Evolutionary conservation across 108 stramenopile species (phyloP).

Genomic region (Pseudonitzschia pungens): DNA sequence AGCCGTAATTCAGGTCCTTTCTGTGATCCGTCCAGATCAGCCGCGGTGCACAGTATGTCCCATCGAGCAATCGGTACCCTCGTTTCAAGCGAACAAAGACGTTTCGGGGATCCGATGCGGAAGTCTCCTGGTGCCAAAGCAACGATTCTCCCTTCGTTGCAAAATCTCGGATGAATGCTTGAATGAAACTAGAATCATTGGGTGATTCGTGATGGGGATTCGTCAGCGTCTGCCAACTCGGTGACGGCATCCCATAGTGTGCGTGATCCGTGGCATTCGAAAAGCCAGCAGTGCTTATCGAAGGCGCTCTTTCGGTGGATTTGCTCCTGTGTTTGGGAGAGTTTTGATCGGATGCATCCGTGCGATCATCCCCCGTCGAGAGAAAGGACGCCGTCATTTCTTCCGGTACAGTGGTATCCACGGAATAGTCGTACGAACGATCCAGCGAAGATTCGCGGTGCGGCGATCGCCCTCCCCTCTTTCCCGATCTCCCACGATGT

Average conservation of each 20-base stretch:
- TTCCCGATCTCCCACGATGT: neutral
- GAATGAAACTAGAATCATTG: slow-evolving; percentile 13
- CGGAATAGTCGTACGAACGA: neutral
- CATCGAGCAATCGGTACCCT: slow-evolving; percentile 20
- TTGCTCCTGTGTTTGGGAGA: too few species aligned
- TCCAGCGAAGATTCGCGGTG: neutral
- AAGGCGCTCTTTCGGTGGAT: neutral
- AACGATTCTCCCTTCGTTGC: slow-evolving; percentile 23
- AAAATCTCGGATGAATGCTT: slow-evolving; percentile 30
- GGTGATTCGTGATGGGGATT: neutral
- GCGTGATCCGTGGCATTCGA: neutral
- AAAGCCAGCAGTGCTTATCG: neutral
- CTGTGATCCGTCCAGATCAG: slow-evolving; percentile 38
- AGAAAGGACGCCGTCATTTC: slow-evolving; percentile 17
- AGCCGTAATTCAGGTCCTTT: slow-evolving; percentile 20
- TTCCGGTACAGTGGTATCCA: slow-evolving; percentile 11
- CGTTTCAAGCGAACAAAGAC: slow-evolving; percentile 18
- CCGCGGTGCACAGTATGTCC: slow-evolving; percentile 36
- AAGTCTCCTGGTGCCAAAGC: slow-evolving; percentile 37
- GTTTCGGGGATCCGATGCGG: slow-evolving; percentile 1
- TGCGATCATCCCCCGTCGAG: neutral
- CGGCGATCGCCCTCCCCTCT: neutral
- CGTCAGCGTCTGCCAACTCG: neutral
- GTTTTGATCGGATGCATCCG: neutral
- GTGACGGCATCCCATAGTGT: neutral